Evolutionary conservation across 2,329 filamentous ascomycete species (phyloP).

Genomic region (Claviceps spartinae): DNA sequence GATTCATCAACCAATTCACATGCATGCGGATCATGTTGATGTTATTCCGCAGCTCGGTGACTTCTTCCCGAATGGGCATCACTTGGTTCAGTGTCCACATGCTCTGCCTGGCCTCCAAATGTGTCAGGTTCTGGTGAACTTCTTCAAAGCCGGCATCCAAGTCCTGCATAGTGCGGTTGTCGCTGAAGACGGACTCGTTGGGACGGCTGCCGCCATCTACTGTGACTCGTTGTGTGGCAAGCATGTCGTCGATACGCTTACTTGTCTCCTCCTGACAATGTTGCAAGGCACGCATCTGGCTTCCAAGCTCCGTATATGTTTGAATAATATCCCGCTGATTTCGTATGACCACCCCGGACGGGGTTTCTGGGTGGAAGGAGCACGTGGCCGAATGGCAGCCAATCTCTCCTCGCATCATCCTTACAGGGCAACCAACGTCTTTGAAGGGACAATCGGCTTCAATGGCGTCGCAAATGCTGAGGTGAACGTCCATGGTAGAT

Average conservation of each 20-base stretch:
- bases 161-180: slow-evolving; percentile 31
- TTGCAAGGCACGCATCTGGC: slow-evolving; percentile 22
- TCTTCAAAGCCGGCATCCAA: slow-evolving; percentile 36
- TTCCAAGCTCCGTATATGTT: slow-evolving; percentile 22
- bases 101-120: slow-evolving; percentile 45
- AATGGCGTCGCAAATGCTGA: slow-evolving; percentile 35
- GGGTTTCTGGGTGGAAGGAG: slow-evolving; percentile 34
- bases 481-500: slow-evolving; percentile 33
- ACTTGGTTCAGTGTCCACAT: slow-evolving; percentile 50
- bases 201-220: slow-evolving; percentile 3
- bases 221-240: slow-evolving; percentile 20
- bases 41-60: slow-evolving; percentile 45
- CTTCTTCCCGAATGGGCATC: slow-evolving; percentile 46
- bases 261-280: slow-evolving; percentile 20
- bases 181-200: slow-evolving; percentile 32
- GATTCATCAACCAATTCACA: slow-evolving; percentile 43
- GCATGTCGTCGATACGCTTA: slow-evolving; percentile 21
- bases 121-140: slow-evolving; percentile 41
- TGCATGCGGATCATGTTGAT: slow-evolving; percentile 46
- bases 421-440: slow-evolving; percentile 23
- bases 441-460: slow-evolving; percentile 34
- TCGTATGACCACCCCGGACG: slow-evolving; percentile 37
- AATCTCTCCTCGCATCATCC: slow-evolving; percentile 23
- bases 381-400: slow-evolving; percentile 34
- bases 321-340: slow-evolving; percentile 34